phyloP scores from a whole-genome alignment of 352 stramenopile species.

The Phytophthora fragariae region DNA sequence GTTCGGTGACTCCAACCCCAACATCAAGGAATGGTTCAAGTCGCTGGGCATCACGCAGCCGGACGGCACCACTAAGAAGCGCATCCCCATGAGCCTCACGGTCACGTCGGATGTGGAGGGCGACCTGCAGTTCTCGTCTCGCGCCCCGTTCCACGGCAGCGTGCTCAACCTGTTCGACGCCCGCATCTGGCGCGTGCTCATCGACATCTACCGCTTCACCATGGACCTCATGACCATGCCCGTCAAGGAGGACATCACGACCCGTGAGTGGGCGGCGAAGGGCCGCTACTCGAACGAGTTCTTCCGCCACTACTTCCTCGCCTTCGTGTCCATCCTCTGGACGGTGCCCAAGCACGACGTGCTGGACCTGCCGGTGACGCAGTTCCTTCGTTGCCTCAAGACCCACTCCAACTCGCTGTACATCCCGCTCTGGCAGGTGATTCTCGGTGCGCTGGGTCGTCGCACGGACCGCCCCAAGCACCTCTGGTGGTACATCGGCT shows the following conservation, averaged over 20 bases:
- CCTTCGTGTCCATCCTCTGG: conserved; percentile 89
- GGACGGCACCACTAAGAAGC: conserved; percentile 87
- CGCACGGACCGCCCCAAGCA: conserved; percentile 85
- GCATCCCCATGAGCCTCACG: conserved; percentile 89
- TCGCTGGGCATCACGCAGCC: conserved; percentile 84
- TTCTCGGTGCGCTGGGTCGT: conserved; percentile 74
- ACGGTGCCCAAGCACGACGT: conserved; percentile 87
- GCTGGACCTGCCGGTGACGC: conserved; percentile 79
- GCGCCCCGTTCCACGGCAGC: conserved; percentile 71
- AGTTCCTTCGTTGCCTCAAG: conserved; percentile 90
- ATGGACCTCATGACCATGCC: conserved; percentile 89
- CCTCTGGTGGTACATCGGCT: conserved; percentile 89
- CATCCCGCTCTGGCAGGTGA: conserved; percentile 87
- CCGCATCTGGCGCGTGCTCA: conserved; percentile 85
- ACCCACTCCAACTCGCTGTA: conserved; percentile 90
- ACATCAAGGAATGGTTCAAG: conserved; percentile 93
- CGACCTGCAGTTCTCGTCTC: conserved; percentile 89
- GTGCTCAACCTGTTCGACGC: conserved; percentile 74
- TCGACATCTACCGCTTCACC: conserved; percentile 90
- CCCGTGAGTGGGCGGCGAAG: conserved; percentile 75
- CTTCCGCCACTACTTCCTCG: conserved; percentile 90
- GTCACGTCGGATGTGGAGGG: conserved; percentile 83
- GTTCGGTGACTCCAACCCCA: conserved; percentile 91
- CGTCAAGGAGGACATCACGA: conserved; percentile 78
- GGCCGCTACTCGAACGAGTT: conserved; percentile 85